Evolutionary conservation across 495 filamentous ascomycete genomes (phyloP), one percentile per base, ranked within the genome.

Genomic region (Daldinia vernicosa): DNA sequence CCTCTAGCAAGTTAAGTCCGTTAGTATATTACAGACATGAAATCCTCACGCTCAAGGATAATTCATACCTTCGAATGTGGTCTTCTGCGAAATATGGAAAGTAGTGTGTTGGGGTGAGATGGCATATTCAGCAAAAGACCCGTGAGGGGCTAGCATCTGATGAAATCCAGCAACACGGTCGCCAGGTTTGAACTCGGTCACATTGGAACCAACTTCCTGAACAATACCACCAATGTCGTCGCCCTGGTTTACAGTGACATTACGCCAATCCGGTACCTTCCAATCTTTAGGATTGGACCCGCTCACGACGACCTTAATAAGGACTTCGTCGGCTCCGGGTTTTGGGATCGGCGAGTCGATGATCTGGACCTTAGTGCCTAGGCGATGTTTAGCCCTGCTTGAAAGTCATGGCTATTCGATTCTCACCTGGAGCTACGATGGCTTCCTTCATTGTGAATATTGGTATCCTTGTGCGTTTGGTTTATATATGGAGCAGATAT

Each of bases 221-320:
- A 94, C 84, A 37, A 88, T 81, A 19, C 91, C 91, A 11, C 90
- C 89, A 58, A 93, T 90, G 73, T 93, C 91, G 76, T 94, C 91
- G 37, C 91, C 91, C 53, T 80, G 71, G 78, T 93, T 93, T 5
- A 75, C 40, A 27, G 71, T 47, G 4, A 26, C 45, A 7, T 65
- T 9, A 14, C 15, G 30, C 32, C 64, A 54, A 0, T 76, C 66
- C 6, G 81, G 75, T 3, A 80, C 26, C 70, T 91, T 93, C 91
- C 90, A 93, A 79, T 95, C 92, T 74, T 94, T 94, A 3, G 92
- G 92, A 76, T 94, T 94, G 22, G 87, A 89, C 19, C 90, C 90
- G 40, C 84, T 85, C 6, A 89, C 88, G 11, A 90, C 79, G 37
- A 93, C 90, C 63, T 88, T 87, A 71, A 91, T 94, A 15, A 94